Evolutionary conservation across 345 rosid species (phyloP).

Genomic region (Dovyalis caffra): DNA sequence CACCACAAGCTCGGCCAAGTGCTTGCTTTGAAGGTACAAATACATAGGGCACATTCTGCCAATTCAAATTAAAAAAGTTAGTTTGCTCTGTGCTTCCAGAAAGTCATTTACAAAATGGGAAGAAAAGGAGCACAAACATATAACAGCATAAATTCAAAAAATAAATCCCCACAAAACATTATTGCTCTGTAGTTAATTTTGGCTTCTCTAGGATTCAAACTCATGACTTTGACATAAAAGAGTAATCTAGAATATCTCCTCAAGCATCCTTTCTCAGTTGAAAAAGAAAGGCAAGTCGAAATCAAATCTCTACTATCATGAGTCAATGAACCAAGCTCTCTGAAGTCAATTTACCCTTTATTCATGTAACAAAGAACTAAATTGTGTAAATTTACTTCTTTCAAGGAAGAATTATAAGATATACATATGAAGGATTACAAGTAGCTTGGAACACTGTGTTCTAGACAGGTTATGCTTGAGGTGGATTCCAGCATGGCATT

Average conservation of each 20-base stretch:
- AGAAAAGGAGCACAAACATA: neutral
- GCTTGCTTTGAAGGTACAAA: conserved; percentile 98
- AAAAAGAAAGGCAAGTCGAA: neutral
- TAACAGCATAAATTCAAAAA: neutral
- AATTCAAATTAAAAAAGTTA: neutral
- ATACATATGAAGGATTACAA: neutral
- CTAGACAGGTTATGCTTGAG: neutral
- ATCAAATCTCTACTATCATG: neutral
- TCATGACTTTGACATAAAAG: neutral
- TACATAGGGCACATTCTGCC: conserved; percentile 95
- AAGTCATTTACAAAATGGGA: neutral
- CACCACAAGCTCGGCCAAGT: conserved; percentile 97
- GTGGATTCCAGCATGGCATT: neutral
- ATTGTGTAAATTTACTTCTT: neutral
- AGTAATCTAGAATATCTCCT: neutral
- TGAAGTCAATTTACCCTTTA: neutral
- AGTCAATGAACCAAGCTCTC: neutral
- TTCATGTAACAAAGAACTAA: neutral
- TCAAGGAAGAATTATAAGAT: neutral
- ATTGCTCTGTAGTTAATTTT: neutral
- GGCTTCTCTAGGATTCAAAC: neutral
- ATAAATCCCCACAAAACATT: neutral
- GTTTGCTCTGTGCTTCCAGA: neutral
- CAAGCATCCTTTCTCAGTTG: neutral
- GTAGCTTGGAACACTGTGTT: neutral